A percentile compares a stretch with the other conserved stretches of the same genome.
Evolutionary conservation across 192 early-diverging fungal species (phyloP).

Genomic region (Dissophora ornata): DNA sequence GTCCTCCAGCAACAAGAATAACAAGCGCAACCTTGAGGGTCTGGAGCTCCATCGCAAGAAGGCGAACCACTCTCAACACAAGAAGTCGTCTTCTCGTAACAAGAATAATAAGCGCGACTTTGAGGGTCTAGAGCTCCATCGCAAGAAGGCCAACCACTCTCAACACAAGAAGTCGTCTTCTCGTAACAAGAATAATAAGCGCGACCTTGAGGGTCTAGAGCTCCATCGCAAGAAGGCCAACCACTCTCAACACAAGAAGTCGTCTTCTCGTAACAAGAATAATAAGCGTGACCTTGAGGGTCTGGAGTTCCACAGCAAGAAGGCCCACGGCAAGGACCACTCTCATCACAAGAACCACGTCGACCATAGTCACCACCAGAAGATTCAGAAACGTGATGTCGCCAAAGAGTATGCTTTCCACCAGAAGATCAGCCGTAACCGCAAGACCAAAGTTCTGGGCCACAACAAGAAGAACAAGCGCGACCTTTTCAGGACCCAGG

Average conservation of each 20-base stretch:
- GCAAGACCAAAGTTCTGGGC: slow-evolving; percentile 15
- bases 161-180: background rate
- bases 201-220: slow-evolving; percentile 8
- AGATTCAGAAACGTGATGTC: slow-evolving; percentile 3
- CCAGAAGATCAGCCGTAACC: slow-evolving; percentile 28
- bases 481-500: slow-evolving; percentile 12
- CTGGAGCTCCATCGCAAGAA: slow-evolving; percentile 26
- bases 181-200: slow-evolving; percentile 12
- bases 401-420: slow-evolving; percentile 32
- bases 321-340: background rate
- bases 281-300: slow-evolving; percentile 6
- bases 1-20: background rate
- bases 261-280: background rate
- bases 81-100: background rate
- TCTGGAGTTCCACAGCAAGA: slow-evolving; percentile 18
- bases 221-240: slow-evolving; percentile 25
- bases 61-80: background rate
- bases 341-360: slow-evolving; percentile 3
- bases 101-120: slow-evolving; percentile 8
- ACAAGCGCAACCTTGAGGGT: slow-evolving; percentile 19
- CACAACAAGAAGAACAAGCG: slow-evolving; percentile 20
- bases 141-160: slow-evolving; percentile 9
- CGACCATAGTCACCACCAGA: too few relatives aligned
- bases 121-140: slow-evolving; percentile 3
- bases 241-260: background rate